Evolutionary conservation across 2,329 filamentous ascomycete species (phyloP).

Genomic region (Monosporascus sp.): DNA sequence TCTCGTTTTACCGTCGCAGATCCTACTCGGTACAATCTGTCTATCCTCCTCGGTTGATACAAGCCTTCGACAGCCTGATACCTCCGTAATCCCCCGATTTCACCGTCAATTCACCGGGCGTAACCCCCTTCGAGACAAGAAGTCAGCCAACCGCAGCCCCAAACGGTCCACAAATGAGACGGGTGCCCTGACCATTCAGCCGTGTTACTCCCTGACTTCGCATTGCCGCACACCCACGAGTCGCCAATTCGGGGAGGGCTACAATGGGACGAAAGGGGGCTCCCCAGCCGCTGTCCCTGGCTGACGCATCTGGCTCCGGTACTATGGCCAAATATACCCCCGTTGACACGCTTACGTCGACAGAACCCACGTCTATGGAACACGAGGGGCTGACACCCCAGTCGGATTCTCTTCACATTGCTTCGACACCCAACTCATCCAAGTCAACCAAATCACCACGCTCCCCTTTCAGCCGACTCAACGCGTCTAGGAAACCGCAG

Average conservation of each 20-base stretch:
- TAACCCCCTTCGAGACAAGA: background rate
- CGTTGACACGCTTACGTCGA: background rate
- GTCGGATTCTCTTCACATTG: constrained; percentile 16
- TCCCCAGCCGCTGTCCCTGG: constrained; percentile 53
- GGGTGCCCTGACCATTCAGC: background rate
- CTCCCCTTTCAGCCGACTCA: constrained; percentile 28
- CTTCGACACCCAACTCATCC: constrained; percentile 19
- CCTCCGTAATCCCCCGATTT: constrained; percentile 18
- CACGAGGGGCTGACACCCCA: background rate
- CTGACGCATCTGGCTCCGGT: constrained; percentile 27
- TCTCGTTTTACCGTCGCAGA: constrained; percentile 7
- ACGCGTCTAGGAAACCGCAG: constrained; percentile 19
- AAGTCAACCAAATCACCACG: constrained; percentile 27
- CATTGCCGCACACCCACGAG: background rate
- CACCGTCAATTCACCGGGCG: constrained; percentile 7
- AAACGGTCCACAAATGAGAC: background rate
- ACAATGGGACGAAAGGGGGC: constrained; percentile 54
- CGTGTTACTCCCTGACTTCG: too few species aligned
- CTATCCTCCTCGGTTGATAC: constrained; percentile 6
- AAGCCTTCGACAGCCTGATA: constrained; percentile 22
- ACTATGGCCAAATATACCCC: background rate
- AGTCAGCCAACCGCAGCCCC: background rate
- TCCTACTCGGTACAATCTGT: constrained; percentile 7
- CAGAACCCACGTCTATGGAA: background rate
- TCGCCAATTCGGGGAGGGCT: background rate